Evolutionary conservation across 371 early-diverging fungal genomes (phyloP).

Genomic region (Mucor lusitanicus): DNA sequence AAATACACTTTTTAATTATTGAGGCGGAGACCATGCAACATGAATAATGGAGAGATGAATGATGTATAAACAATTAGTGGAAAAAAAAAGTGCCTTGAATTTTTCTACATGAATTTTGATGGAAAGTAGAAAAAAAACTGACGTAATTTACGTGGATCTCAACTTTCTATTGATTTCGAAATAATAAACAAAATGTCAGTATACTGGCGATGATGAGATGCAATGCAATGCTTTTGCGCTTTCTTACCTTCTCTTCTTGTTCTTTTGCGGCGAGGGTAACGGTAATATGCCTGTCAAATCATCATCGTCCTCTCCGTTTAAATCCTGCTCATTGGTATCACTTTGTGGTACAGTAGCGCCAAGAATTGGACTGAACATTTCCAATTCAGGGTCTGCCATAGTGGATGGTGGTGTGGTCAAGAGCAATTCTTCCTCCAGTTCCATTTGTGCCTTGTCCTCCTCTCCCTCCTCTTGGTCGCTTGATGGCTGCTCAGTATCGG

Average conservation of each 20-base stretch:
- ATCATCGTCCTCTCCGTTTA: constrained; percentile 5
- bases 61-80: background rate
- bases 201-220: background rate
- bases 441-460: background rate
- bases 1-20: background rate
- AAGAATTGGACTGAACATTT: constrained; percentile 17
- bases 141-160: constrained; percentile 6
- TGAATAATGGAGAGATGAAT: background rate
- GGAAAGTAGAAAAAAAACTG: background rate
- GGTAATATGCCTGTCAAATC: background rate
- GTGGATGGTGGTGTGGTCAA: background rate
- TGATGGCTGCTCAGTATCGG: background rate
- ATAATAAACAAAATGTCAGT: background rate
- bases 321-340: background rate
- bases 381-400: constrained; percentile 7
- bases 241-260: constrained; percentile 10
- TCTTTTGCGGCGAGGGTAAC: background rate
- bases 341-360: constrained; percentile 11
- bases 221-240: too few species aligned
- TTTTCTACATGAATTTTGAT: background rate
- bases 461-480: background rate
- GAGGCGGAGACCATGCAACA: background rate
- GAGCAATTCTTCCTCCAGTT: background rate
- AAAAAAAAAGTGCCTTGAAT: background rate
- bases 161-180: background rate